Conservation (phyloP, 2,329 filamentous ascomycete genomes). For the Aureobasidium lini region DNA sequence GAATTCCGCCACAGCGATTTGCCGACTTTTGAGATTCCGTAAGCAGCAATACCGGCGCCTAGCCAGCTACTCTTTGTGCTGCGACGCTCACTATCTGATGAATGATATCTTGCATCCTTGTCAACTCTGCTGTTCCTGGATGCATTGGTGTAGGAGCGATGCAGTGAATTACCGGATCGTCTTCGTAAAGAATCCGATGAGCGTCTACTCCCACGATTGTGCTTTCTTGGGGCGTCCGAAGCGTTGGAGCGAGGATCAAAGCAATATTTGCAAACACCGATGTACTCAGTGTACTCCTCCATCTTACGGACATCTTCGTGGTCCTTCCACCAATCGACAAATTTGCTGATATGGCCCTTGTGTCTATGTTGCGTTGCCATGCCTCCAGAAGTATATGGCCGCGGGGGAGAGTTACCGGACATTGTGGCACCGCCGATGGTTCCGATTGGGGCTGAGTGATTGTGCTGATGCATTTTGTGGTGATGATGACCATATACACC, state of each 20-base stretch:
- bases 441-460: slow-evolving; percentile 21
- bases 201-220: slow-evolving; percentile 44
- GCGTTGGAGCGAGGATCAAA: slow-evolving; percentile 54
- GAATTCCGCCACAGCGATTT: slow-evolving; percentile 45
- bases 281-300: slow-evolving; percentile 61
- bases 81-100: slow-evolving; percentile 44
- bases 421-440: slow-evolving; percentile 14
- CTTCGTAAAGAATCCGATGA: slow-evolving; percentile 36
- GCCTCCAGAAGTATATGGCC: slow-evolving; percentile 23
- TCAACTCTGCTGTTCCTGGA: slow-evolving; percentile 40
- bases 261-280: slow-evolving; percentile 58
- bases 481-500: slow-evolving; percentile 18
- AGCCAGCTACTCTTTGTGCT: slow-evolving; percentile 37
- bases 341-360: slow-evolving; percentile 47
- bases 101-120: slow-evolving; percentile 52
- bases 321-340: slow-evolving; percentile 56
- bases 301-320: slow-evolving; percentile 58
- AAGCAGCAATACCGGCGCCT: slow-evolving; percentile 47
- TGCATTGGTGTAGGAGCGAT: slow-evolving; percentile 18
- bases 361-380: slow-evolving; percentile 47
- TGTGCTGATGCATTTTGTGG: slow-evolving; percentile 19
- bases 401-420: neutral
- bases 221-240: slow-evolving; percentile 52
- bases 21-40: slow-evolving; percentile 45
- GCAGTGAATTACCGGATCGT: slow-evolving; percentile 26